Evolutionary conservation across 2,329 filamentous ascomycete genomes (phyloP), one percentile per base, ranked within the genome.

Genomic region (Penicillium verrucosum): DNA sequence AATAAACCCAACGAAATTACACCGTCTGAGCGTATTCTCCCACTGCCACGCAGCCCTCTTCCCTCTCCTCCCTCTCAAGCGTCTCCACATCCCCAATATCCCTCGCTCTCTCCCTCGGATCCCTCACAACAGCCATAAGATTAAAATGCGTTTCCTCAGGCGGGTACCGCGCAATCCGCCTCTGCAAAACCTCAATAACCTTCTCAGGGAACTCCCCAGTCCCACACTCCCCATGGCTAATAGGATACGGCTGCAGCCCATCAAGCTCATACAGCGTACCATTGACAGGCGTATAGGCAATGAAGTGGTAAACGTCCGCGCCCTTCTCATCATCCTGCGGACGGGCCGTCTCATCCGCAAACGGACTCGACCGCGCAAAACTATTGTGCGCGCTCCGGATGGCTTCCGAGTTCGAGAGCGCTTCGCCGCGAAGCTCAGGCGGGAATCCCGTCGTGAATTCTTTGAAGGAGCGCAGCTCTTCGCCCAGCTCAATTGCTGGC

Each of bases 1-100:
- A 3, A 93, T 89, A 68, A 99, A 97, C 0, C 92, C 93, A 0
- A 99, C 90, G 78, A 99, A 99, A 75, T 99, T 99, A 75, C 96
- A 93, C 66, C 89, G 81, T 59, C 94, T 80, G 68, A 99, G 80
- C 11, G 92, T 89, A 75, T 99, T 99, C 82, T 99, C 94, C 82
- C 94, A 97, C 70, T 86, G 83, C 94, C 94, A 99, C 62, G 87
- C 89, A 56, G 82, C 82, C 51, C 94, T 82, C 84, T 96, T 96
- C 70, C 70, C 84, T 81, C 78, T 93, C 85, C 81, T 97, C 92
- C 52, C 87, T 81, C 63, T 85, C 85, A 64, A 97, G 75, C 74
- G 86, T 80, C 70, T 96, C 92, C 42, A 77, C 72, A 75, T 99
- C 94, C 44, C 92, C 92, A 62, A 94, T 85, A 73, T 95, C 90